Conservation (phyloP, 805 yeast genomes). For the Kluyveromyces starmeri region DNA sequence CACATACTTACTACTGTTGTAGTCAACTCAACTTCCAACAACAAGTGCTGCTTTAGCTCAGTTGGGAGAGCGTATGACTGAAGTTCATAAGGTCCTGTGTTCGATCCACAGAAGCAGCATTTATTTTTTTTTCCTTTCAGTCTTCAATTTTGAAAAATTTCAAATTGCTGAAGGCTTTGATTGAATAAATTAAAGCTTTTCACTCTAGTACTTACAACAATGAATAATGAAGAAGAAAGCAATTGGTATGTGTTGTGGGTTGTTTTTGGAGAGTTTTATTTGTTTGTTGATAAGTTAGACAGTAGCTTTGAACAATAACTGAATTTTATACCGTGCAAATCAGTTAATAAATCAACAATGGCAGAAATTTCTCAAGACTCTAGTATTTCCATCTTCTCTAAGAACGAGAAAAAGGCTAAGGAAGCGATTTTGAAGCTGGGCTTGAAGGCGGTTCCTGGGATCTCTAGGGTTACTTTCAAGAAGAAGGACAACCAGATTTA, state of each 20-base stretch:
- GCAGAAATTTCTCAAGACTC: slow-evolving; percentile 24
- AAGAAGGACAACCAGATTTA: slow-evolving; percentile 84
- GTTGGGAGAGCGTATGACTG: slow-evolving; percentile 39
- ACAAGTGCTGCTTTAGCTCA: slow-evolving; percentile 34
- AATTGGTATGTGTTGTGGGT: background rate
- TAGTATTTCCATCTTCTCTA: slow-evolving; percentile 56
- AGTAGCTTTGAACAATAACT: too few species aligned
- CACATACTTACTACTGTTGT: too few species aligned
- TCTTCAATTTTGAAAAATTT: too few species aligned
- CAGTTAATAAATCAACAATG: too few species aligned
- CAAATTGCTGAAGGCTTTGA: too few species aligned
- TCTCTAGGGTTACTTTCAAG: slow-evolving; percentile 91
- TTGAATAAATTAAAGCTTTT: too few species aligned
- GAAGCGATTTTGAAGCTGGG: slow-evolving; percentile 79
- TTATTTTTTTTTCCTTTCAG: slow-evolving; percentile 9
- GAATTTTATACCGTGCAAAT: too few species aligned
- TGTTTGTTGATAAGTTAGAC: background rate
- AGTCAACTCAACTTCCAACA: background rate
- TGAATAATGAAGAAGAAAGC: slow-evolving; percentile 1
- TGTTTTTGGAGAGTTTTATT: background rate
- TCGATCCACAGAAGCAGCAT: slow-evolving; percentile 59
- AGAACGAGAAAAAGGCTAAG: slow-evolving; percentile 94
- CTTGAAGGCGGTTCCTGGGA: slow-evolving; percentile 84
- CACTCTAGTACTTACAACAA: too few species aligned
- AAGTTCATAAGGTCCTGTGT: slow-evolving; percentile 68